Evolutionary conservation across 1,284 basidiomycete genomes (phyloP).

Genomic region (Laetiporus sulphureus): DNA sequence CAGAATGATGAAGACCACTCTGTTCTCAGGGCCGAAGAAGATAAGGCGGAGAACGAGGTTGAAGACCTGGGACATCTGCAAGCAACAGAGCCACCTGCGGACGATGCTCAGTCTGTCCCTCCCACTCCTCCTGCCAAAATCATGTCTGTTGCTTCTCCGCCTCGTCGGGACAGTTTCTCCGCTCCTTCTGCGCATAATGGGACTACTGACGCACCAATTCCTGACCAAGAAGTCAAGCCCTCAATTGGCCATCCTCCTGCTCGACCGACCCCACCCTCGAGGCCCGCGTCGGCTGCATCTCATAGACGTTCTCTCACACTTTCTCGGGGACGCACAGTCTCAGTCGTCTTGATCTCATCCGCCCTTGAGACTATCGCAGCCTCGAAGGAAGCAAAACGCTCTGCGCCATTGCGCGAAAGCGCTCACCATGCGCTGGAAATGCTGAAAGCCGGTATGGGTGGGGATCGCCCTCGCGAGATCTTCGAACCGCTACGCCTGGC

Average conservation of each 20-base stretch:
- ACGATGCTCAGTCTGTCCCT: conserved; percentile 13
- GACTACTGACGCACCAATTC: conserved; percentile 5
- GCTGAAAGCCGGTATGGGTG: conserved; percentile 65
- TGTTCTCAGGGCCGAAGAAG: no score
- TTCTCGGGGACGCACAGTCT: conserved; percentile 65
- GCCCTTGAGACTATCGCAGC: conserved; percentile 84
- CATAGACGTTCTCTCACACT: conserved; percentile 65
- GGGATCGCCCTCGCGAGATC: conserved; percentile 74
- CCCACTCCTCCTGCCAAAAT: conserved; percentile 24
- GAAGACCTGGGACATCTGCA: neutral
- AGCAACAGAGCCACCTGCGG: neutral
- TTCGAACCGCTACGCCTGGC: conserved; percentile 91
- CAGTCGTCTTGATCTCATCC: conserved; percentile 75
- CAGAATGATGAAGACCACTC: neutral
- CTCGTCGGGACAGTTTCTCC: conserved; percentile 17
- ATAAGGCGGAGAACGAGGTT: neutral
- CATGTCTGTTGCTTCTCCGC: conserved; percentile 12
- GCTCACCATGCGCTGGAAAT: conserved; percentile 80
- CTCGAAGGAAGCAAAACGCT: conserved; percentile 88
- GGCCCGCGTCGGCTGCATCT: conserved; percentile 18
- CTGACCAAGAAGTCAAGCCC: conserved; percentile 12
- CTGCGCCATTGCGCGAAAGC: conserved; percentile 73
- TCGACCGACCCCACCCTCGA: conserved; percentile 10
- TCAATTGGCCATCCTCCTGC: conserved; percentile 15
- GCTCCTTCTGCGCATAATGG: conserved; percentile 14